Percentiles rank a stretch among this genome's conserved stretches.
Evolutionary conservation across 495 filamentous ascomycete species (phyloP).

Genomic region (Lophiostoma macrostomum): DNA sequence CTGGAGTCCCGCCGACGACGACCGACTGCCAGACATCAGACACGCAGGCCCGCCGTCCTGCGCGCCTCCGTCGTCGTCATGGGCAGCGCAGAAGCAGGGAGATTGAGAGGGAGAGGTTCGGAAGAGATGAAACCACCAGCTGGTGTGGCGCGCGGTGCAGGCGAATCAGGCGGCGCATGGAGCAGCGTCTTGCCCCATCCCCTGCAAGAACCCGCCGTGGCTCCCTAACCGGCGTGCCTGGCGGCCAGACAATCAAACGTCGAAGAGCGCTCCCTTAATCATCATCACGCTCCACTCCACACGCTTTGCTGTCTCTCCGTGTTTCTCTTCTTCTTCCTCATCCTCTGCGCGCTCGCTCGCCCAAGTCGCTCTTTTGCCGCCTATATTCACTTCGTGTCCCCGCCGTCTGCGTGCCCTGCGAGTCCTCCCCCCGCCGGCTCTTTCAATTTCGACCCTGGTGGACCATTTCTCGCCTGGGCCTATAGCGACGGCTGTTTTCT

Average conservation of each 20-base stretch:
- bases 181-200: no score
- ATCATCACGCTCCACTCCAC: neutral
- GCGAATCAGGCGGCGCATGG: no score
- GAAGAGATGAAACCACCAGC: no score
- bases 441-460: conserved; percentile 24
- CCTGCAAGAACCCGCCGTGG: no score
- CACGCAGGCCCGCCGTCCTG: no score
- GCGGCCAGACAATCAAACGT: conserved; percentile 12
- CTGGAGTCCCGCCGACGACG: no score
- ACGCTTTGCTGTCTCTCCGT: neutral
- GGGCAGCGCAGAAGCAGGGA: no score
- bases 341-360: conserved; percentile 8
- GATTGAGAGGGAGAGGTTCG: no score
- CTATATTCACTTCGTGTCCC: conserved; percentile 22
- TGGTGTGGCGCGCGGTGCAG: no score
- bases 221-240: no score
- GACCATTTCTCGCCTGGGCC: conserved; percentile 13
- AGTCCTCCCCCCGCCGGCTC: conserved; percentile 13
- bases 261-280: neutral
- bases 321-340: conserved; percentile 1
- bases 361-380: conserved; percentile 30
- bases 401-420: neutral
- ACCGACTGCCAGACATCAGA: no score
- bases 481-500: conserved; percentile 10
- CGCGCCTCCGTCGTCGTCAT: no score